These are phyloP conservation scores for Quercus gilva DNA, from an alignment of 306 rosid genomes.

Conservation along the genomic window DNA sequence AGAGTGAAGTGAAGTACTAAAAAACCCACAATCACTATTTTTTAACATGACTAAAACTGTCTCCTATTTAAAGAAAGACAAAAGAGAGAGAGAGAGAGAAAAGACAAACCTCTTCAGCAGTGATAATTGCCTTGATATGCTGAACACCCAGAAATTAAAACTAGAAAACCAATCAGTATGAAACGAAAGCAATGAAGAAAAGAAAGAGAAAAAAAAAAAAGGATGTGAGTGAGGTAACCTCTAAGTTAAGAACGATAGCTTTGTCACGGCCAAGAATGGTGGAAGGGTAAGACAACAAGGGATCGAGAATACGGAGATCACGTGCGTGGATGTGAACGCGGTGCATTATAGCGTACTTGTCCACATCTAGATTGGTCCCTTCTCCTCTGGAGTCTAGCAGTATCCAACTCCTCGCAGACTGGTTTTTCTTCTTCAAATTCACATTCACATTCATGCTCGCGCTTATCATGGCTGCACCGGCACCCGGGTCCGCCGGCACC, in stretches of 20 bases:
- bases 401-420: constrained; percentile 79
- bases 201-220: not conserved
- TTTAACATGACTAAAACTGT: too few relatives aligned
- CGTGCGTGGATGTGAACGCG: constrained; percentile 90
- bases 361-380: constrained; percentile 67
- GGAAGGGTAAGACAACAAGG: constrained; percentile 86
- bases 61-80: too few relatives aligned
- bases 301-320: constrained; percentile 91
- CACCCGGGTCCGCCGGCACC: constrained; percentile 70
- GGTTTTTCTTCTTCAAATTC: constrained; percentile 70
- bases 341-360: constrained; percentile 88
- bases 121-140: constrained; percentile 97
- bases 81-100: constrained; percentile 1
- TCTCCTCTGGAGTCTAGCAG: constrained; percentile 56
- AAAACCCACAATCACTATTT: too few relatives aligned
- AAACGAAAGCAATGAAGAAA: not conserved
- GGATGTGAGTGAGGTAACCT: constrained; percentile 33
- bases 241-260: constrained; percentile 93
- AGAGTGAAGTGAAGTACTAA: too few relatives aligned
- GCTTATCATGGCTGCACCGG: constrained; percentile 6
- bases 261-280: constrained; percentile 84
- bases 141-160: constrained; percentile 34
- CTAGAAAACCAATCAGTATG: not conserved
- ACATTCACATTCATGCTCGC: too few relatives aligned
- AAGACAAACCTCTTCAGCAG: constrained; percentile 83